phyloP scores from a whole-genome alignment of 2,329 filamentous ascomycete species.

The Botrytis tulipae region DNA sequence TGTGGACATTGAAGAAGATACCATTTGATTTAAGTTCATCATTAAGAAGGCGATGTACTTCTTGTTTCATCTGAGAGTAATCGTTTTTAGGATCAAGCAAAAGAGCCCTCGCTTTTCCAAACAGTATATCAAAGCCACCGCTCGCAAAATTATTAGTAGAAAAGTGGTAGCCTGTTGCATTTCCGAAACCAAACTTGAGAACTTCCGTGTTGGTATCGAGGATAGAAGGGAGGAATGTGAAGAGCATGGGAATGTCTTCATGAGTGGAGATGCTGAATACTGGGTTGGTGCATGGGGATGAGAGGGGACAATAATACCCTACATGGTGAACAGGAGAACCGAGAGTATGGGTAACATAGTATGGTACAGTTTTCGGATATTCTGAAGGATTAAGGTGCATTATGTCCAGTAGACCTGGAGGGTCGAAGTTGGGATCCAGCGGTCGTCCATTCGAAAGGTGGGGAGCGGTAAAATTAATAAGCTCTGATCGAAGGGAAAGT shows the following conservation, averaged over 20 bases:
- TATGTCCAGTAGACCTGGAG: neutral
- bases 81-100: neutral
- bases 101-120: neutral
- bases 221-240: neutral
- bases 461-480: neutral
- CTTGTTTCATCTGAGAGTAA: neutral
- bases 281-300: neutral
- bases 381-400: neutral
- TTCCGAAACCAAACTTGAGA: neutral
- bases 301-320: neutral
- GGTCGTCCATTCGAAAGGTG: neutral
- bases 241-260: neutral
- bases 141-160: neutral
- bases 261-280: neutral
- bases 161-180: neutral
- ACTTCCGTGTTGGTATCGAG: neutral
- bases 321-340: neutral
- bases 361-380: neutral
- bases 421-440: neutral
- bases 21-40: neutral
- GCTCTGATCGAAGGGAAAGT: neutral
- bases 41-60: neutral
- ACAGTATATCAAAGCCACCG: conserved; percentile 1
- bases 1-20: neutral
- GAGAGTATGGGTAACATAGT: neutral